Conservation (phyloP, 495 filamentous ascomycete genomes). For the Aspergillus heteromorphus region DNA sequence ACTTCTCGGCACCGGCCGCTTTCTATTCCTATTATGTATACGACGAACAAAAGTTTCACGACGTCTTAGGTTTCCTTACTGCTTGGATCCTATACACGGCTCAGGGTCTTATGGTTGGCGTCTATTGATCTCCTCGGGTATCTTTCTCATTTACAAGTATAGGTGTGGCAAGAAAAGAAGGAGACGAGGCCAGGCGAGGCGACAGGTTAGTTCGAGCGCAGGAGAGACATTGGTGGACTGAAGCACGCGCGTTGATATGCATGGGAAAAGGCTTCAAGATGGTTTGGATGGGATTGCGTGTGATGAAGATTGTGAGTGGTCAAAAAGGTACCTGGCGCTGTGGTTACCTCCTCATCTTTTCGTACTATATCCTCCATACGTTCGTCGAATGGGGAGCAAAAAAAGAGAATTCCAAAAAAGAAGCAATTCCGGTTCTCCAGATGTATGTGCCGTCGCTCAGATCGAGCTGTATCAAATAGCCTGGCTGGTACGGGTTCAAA, state of each 20-base stretch:
- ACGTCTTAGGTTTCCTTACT: conserved; percentile 28
- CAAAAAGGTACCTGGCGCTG: conserved; percentile 17
- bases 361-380: conserved; percentile 20
- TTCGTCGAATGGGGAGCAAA: conserved; percentile 20
- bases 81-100: conserved; percentile 26
- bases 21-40: conserved; percentile 37
- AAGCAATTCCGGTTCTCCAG: conserved; percentile 4
- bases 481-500: too few relatives aligned
- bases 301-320: conserved; percentile 20
- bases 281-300: conserved; percentile 20
- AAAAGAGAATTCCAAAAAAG: conserved; percentile 14
- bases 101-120: conserved; percentile 43
- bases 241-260: conserved; percentile 20
- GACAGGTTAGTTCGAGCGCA: conserved; percentile 22
- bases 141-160: conserved; percentile 24
- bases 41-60: conserved; percentile 42
- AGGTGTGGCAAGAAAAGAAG: conserved; percentile 23
- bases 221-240: conserved; percentile 20
- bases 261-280: conserved; percentile 22
- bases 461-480: too few relatives aligned
- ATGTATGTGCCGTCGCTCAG: not conserved
- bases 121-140: conserved; percentile 38
- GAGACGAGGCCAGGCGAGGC: conserved; percentile 23
- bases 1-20: conserved; percentile 20
- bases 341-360: conserved; percentile 21